phyloP scores from a whole-genome alignment of 2,329 filamentous ascomycete genomes.

The Furcasterigmium sp. region DNA sequence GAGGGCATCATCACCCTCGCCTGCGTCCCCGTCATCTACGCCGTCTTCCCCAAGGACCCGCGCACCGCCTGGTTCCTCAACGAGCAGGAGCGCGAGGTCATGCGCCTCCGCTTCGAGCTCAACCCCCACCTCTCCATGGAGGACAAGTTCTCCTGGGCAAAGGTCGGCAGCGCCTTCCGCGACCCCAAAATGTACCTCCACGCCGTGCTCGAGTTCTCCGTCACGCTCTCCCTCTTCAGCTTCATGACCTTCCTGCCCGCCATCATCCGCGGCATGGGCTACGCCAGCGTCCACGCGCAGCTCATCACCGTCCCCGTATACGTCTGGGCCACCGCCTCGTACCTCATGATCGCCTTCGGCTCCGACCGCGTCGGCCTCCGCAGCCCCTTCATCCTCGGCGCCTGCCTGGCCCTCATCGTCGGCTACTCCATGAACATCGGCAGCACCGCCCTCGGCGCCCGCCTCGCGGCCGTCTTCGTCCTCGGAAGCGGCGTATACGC shows the following conservation, averaged over 20 bases:
- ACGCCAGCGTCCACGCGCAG: conserved; percentile 43
- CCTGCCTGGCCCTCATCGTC: conserved; percentile 43
- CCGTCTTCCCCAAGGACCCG: conserved; percentile 40
- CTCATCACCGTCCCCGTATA: conserved; percentile 54
- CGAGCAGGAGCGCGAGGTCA: conserved; percentile 41
- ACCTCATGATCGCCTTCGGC: conserved; percentile 36
- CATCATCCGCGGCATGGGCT: conserved; percentile 48
- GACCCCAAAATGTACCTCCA: conserved; percentile 49
- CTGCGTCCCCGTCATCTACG: conserved; percentile 36
- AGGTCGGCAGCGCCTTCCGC: conserved; percentile 38
- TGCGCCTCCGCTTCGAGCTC: conserved; percentile 40
- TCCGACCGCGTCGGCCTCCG: conserved; percentile 35
- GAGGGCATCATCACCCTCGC: conserved; percentile 40
- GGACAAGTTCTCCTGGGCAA: conserved; percentile 43
- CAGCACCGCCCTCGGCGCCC: conserved; percentile 40
- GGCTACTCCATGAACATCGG: conserved; percentile 44
- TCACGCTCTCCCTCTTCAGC: conserved; percentile 48
- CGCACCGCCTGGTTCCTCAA: conserved; percentile 42
- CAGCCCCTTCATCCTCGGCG: conserved; percentile 46
- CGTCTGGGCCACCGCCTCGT: conserved; percentile 39
- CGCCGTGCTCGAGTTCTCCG: conserved; percentile 43
- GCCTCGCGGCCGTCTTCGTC: conserved; percentile 45
- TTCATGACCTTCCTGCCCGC: conserved; percentile 54
- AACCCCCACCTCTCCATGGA: conserved; percentile 41
- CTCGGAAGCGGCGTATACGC: conserved; percentile 39